Evolutionary conservation across 345 rosid genomes (phyloP), one percentile per base, ranked within the genome.

Genomic region (Citrus hindsii): DNA sequence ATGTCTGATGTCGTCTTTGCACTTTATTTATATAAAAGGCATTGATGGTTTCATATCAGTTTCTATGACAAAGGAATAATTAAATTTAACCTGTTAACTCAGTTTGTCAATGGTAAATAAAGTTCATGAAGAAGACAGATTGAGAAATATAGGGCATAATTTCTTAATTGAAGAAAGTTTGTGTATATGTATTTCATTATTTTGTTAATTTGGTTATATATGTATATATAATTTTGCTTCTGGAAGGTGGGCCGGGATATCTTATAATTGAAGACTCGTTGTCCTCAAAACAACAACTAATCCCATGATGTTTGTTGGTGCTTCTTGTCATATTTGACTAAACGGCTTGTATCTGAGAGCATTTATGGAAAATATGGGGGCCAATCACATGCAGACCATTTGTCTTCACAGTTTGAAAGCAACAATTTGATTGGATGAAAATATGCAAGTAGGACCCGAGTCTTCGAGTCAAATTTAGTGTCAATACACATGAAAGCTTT

Each of bases 251-350:
- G 51, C 51, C 51, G 51, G 48, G 78, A 74, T 33, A 74, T 73
- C 22, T 46, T 70, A 48, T n/a, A 63, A 32, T 58, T 9, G 58
- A 28, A 64, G 61, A 13, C 33, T 60, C 32, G 18, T 46, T 3
- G 70, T 48, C 46, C 46, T 40, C 48, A 75, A 75, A 75, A 75
- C 61, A 63, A 27, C 78, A 75, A 63, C 70, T 75, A 64, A 51
- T 35, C 21, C 24, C 6, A 9, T 30, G 63, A 64, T 22, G 71
- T 75, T 75, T 63, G 78, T 75, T 75, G 70, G 71, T 64, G 70
- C 28, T 64, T 64, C 78, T 75, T 75, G 70, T 75, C 78, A 75
- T 14, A 35, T 75, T 75, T 75, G 61, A 71, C 62, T 30, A 51
- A 21, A 2, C 1, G 4, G 40, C 2, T 48, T 46, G 18, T 25